These are phyloP conservation scores for Suhomyces faveliae DNA, from an alignment of 805 yeast genomes.

Conservation along the genomic window DNA sequence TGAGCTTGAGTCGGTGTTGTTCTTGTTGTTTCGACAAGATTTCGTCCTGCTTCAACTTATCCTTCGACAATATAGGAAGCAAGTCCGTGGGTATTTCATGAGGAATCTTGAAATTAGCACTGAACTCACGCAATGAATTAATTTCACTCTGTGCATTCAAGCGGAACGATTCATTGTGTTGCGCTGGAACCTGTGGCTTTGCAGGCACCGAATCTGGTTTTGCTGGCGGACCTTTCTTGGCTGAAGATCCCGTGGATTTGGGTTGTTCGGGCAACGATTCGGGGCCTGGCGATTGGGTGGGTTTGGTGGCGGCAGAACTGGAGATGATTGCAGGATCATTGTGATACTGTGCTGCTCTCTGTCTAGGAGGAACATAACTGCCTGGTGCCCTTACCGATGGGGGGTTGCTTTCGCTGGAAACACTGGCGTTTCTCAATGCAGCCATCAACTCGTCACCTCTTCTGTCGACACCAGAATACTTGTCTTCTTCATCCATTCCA, in stretches of 20 bases:
- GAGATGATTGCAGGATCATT: conserved; percentile 69
- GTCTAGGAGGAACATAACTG: conserved; percentile 56
- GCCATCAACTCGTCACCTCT: conserved; percentile 52
- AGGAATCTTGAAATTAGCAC: conserved; percentile 77
- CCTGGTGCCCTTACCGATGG: conserved; percentile 25
- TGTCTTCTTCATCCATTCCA: conserved; percentile 93
- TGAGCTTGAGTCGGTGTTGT: conserved; percentile 10
- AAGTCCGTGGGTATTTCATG: conserved; percentile 58
- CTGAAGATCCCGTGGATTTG: conserved; percentile 9
- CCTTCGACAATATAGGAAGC: conserved; percentile 68
- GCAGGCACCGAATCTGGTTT: conserved; percentile 35
- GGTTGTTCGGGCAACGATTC: not conserved
- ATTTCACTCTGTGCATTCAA: conserved; percentile 60
- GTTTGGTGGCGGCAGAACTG: conserved; percentile 40
- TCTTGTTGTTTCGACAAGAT: conserved; percentile 43
- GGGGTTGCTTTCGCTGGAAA: conserved; percentile 16
- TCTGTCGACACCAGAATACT: conserved; percentile 88
- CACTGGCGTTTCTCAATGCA: conserved; percentile 36
- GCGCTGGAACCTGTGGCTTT: conserved; percentile 24
- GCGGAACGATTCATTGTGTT: conserved; percentile 38
- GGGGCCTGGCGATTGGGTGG: not conserved
- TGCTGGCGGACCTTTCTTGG: not conserved
- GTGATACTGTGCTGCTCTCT: conserved; percentile 49
- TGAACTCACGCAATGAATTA: conserved; percentile 70
- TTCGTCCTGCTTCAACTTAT: conserved; percentile 62